Conservation (phyloP, 306 rosid species). For the Ceratonia siliqua region DNA sequence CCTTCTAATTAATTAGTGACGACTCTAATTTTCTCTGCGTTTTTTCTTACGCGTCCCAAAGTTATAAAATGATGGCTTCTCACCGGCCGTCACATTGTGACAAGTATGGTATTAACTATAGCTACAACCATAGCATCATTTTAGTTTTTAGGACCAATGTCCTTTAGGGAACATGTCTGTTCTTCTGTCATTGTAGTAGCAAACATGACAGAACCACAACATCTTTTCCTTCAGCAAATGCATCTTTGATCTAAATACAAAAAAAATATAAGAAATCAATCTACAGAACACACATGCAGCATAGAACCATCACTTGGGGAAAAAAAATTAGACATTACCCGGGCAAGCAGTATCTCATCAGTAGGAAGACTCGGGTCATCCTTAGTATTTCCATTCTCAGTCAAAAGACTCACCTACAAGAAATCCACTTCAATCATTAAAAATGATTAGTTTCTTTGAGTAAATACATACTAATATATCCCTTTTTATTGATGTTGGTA, state of each 20-base stretch:
- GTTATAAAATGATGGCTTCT: no score
- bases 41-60: no score
- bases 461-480: background rate
- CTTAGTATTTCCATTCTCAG: conserved; percentile 74
- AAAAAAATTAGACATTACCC: conserved; percentile 40
- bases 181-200: conserved; percentile 90
- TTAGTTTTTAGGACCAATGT: conserved; percentile 69
- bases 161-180: conserved; percentile 71
- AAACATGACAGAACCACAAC: conserved; percentile 77
- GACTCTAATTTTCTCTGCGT: no score
- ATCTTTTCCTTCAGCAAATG: conserved; percentile 74
- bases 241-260: conserved; percentile 61
- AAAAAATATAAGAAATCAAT: background rate
- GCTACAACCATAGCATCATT: conserved; percentile 41
- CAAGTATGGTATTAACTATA: conserved; percentile 38
- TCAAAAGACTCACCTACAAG: conserved; percentile 61
- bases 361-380: conserved; percentile 60
- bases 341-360: conserved; percentile 60
- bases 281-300: background rate
- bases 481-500: background rate
- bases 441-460: background rate
- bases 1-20: no score
- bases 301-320: background rate
- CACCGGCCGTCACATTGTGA: no score
- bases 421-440: conserved; percentile 14